phyloP scores from a whole-genome alignment of 2,329 filamentous ascomycete genomes.

The Alternaria panax region DNA sequence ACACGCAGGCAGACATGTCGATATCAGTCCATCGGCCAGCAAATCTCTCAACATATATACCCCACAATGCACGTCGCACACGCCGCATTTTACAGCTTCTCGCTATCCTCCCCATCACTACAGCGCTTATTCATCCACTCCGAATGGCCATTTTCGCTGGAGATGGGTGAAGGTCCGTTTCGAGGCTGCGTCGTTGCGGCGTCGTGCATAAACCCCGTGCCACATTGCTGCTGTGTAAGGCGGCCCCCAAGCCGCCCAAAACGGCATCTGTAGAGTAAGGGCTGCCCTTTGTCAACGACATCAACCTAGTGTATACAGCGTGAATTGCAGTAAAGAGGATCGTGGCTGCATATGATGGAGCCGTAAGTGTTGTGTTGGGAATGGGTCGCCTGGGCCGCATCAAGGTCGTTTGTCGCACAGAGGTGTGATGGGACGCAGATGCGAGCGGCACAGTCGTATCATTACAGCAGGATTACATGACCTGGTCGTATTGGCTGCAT shows the following conservation, averaged over 20 bases:
- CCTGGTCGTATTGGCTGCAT: background rate
- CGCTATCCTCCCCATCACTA: background rate
- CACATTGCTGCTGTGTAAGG: background rate
- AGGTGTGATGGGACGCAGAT: background rate
- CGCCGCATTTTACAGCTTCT: background rate
- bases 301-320: background rate
- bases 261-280: background rate
- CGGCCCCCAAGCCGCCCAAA: background rate
- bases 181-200: background rate
- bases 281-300: background rate
- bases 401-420: background rate
- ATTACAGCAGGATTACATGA: constrained; percentile 1
- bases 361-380: background rate
- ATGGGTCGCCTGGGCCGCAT: background rate
- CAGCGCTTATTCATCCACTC: background rate
- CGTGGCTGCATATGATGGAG: background rate
- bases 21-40: background rate
- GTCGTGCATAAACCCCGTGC: background rate
- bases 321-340: background rate
- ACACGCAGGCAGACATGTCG: background rate
- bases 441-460: background rate
- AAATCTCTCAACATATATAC: background rate
- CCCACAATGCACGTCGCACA: background rate
- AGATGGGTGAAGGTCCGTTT: background rate
- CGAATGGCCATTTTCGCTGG: background rate